A percentile compares a stretch with the other conserved stretches of the same genome.
These are phyloP conservation scores for Tillandsia leiboldiana DNA, from an alignment of 176 grass and related monocot genomes.

Conservation along the genomic window DNA sequence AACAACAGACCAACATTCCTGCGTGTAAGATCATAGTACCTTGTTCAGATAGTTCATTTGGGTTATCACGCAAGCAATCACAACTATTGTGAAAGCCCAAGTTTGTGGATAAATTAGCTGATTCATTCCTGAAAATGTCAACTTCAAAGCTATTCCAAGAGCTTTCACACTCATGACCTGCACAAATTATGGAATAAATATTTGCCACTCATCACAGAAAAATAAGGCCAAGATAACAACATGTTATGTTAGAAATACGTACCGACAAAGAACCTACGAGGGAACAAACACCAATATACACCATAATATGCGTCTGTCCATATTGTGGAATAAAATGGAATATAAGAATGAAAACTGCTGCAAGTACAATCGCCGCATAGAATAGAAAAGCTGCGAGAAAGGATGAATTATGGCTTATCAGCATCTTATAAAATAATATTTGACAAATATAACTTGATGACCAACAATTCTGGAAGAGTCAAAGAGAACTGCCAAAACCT, in stretches of 20 bases:
- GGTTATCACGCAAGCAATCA: slow-evolving; percentile 65
- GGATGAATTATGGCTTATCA: neutral
- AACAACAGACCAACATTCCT: neutral
- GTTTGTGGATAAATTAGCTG: slow-evolving; percentile 90
- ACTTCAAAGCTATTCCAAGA: slow-evolving; percentile 88
- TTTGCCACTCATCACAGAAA: neutral
- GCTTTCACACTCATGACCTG: slow-evolving; percentile 99
- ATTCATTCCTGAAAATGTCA: slow-evolving; percentile 94
- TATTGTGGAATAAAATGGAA: slow-evolving; percentile 71
- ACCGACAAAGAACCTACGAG: slow-evolving; percentile 94
- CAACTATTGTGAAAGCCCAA: slow-evolving; percentile 79
- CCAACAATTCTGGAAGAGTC: neutral
- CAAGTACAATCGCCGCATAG: slow-evolving; percentile 63
- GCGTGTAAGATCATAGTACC: slow-evolving; percentile 34
- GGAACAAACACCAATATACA: slow-evolving; percentile 94
- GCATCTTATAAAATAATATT: slow-evolving; percentile 19
- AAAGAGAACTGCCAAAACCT: slow-evolving; percentile 36
- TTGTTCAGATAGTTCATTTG: slow-evolving; percentile 99
- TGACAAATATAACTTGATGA: slow-evolving; percentile 2
- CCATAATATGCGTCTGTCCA: slow-evolving; percentile 95
- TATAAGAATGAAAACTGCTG: slow-evolving; percentile 70
- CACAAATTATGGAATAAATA: slow-evolving; percentile 23
- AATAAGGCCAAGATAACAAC: neutral
- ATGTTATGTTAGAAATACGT: slow-evolving; percentile 21
- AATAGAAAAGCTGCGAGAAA: slow-evolving; percentile 57